Evolutionary conservation across 2,329 filamentous ascomycete species (phyloP).

Genomic region (Colletotrichum noveboracense): DNA sequence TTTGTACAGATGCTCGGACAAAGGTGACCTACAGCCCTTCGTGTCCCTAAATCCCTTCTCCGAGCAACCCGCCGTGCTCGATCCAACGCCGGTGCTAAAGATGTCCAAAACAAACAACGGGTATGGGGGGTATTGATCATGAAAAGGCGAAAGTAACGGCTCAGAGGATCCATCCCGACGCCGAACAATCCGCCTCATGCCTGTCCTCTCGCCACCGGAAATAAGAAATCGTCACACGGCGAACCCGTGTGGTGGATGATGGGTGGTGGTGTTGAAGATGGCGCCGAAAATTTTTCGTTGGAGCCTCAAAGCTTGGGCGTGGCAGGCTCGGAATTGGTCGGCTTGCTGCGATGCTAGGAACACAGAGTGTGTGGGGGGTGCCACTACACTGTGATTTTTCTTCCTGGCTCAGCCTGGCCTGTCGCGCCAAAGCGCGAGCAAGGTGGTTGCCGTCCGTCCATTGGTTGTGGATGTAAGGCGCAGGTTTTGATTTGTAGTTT

Average conservation of each 20-base stretch:
- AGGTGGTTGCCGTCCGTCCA: background rate
- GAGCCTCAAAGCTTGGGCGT: background rate
- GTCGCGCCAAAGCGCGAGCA: background rate
- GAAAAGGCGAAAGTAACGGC: background rate
- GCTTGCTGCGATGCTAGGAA: background rate
- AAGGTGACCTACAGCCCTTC: background rate
- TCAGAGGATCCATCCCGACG: background rate
- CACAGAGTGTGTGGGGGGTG: background rate
- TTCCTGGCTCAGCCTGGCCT: background rate
- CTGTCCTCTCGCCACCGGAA: background rate
- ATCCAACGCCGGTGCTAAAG: background rate
- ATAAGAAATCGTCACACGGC: background rate
- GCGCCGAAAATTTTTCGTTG: slow-evolving; percentile 4
- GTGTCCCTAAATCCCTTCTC: background rate
- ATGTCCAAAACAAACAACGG: background rate
- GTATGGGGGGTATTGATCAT: slow-evolving; percentile 7
- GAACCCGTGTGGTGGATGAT: background rate
- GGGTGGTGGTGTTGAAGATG: background rate
- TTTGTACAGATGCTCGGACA: background rate
- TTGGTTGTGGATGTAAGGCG: background rate
- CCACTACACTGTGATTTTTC: background rate
- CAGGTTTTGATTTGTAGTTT: background rate
- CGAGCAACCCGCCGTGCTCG: background rate
- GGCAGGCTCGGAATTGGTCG: slow-evolving; percentile 9
- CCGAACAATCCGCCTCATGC: background rate